Percentiles rank a stretch among this genome's conserved stretches.
These are phyloP conservation scores for Tylopilus vinaceipallidus DNA, from an alignment of 768 basidiomycete species.

Conservation along the genomic window DNA sequence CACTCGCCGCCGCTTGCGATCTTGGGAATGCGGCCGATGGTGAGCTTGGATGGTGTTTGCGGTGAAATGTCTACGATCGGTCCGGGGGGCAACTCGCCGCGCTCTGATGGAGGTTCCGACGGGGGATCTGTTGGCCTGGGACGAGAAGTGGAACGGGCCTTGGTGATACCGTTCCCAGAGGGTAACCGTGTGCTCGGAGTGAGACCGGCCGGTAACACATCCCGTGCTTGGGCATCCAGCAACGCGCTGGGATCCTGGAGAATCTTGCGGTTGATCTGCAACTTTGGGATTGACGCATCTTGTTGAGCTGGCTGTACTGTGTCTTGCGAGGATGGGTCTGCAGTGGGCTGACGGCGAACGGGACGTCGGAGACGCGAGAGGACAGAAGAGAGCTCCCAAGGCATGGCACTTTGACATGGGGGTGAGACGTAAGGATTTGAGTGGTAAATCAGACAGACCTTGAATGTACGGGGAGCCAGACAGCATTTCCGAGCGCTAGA, in stretches of 20 bases:
- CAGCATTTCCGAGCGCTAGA: slow-evolving; percentile 8
- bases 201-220: slow-evolving; percentile 19
- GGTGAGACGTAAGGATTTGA: no score
- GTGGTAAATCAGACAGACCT: not conserved
- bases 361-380: slow-evolving; percentile 34
- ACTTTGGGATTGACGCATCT: not conserved
- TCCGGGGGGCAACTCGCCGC: not conserved
- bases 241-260: slow-evolving; percentile 31
- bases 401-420: slow-evolving; percentile 23
- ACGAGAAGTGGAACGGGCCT: slow-evolving; percentile 4
- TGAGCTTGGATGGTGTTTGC: slow-evolving; percentile 9
- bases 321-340: slow-evolving; percentile 13
- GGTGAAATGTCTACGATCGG: slow-evolving; percentile 10
- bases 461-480: not conserved
- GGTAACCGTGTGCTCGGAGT: slow-evolving; percentile 29
- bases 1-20: slow-evolving; percentile 27
- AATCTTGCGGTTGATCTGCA: slow-evolving; percentile 27
- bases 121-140: slow-evolving; percentile 3
- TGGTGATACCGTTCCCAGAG: slow-evolving; percentile 4
- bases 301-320: not conserved
- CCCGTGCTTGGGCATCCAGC: slow-evolving; percentile 17
- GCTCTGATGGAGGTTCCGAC: not conserved
- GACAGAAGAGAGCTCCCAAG: slow-evolving; percentile 29
- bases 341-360: slow-evolving; percentile 21
- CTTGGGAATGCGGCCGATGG: slow-evolving; percentile 19